A percentile compares a stretch with the other conserved stretches of the same genome.
Conservation (phyloP, 129 eudicot genomes). For the Cynara cardunculus region DNA sequence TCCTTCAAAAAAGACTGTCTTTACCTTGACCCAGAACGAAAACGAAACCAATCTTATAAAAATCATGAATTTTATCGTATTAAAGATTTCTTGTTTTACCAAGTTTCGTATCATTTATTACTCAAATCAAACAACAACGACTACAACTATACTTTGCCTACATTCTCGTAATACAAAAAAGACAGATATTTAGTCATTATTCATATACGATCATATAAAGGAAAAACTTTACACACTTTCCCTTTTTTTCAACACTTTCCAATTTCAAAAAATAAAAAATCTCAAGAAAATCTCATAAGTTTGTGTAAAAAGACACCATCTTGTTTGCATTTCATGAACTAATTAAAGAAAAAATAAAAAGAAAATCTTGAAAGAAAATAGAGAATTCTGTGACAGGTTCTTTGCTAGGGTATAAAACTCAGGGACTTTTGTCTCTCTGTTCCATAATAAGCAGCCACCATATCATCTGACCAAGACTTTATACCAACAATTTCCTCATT, state of each 20-base stretch:
- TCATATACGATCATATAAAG: neutral
- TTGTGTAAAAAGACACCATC: neutral
- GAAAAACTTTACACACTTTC: neutral
- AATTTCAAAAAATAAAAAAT: neutral
- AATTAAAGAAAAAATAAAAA: neutral
- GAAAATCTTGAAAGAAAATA: constrained; percentile 8
- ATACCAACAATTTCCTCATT: constrained; percentile 11
- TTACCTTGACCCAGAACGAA: neutral
- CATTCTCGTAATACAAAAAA: too few species aligned
- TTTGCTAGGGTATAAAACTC: constrained; percentile 26
- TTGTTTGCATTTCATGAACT: neutral
- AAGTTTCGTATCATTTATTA: neutral
- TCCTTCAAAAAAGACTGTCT: too few species aligned
- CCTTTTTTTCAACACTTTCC: neutral
- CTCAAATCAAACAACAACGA: neutral
- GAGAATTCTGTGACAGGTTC: neutral
- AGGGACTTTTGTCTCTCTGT: constrained; percentile 25
- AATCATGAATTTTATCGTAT: neutral
- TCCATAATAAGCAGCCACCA: constrained; percentile 25
- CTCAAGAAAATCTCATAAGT: neutral
- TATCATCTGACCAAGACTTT: constrained; percentile 15
- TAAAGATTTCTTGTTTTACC: neutral
- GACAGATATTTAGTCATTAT: neutral
- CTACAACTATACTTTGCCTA: too few species aligned
- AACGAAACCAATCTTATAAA: neutral